These are phyloP conservation scores for Coemansia sp. DNA, from an alignment of 192 early-diverging fungal genomes.

Conservation along the genomic window DNA sequence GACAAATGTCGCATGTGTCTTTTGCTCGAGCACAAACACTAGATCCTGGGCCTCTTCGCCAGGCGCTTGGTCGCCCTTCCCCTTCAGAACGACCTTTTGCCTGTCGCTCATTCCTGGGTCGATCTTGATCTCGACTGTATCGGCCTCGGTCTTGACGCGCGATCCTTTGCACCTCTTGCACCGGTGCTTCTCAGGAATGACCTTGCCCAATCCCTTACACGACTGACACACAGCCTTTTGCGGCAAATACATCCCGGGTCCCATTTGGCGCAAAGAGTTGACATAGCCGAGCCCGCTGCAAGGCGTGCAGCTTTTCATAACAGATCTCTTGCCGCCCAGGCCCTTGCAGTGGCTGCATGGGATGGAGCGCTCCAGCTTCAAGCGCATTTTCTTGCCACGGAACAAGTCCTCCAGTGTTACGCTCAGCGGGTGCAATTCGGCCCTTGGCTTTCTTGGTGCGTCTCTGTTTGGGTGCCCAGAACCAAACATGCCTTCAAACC, in stretches of 20 bases:
- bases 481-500: conserved; percentile 34
- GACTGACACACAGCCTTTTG: conserved; percentile 72
- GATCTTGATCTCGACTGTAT: conserved; percentile 87
- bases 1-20: conserved; percentile 76
- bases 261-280: conserved; percentile 35
- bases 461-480: neutral
- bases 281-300: conserved; percentile 38
- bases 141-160: conserved; percentile 83
- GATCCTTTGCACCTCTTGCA: conserved; percentile 94
- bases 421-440: conserved; percentile 51
- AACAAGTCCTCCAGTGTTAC: conserved; percentile 74
- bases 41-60: conserved; percentile 90
- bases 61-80: conserved; percentile 95
- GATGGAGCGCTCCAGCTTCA: conserved; percentile 53
- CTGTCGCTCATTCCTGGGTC: conserved; percentile 93
- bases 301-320: conserved; percentile 46
- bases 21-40: conserved; percentile 87
- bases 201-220: conserved; percentile 77
- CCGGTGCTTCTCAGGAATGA: conserved; percentile 81
- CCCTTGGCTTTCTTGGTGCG: conserved; percentile 13
- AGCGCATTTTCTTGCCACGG: conserved; percentile 71
- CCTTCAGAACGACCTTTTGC: conserved; percentile 86
- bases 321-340: conserved; percentile 39
- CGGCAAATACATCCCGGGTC: conserved; percentile 58
- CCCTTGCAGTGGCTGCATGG: conserved; percentile 53